Base-by-base conservation (phyloP, 306 rosid genomes). In the Sicyos baderoa region DNA sequence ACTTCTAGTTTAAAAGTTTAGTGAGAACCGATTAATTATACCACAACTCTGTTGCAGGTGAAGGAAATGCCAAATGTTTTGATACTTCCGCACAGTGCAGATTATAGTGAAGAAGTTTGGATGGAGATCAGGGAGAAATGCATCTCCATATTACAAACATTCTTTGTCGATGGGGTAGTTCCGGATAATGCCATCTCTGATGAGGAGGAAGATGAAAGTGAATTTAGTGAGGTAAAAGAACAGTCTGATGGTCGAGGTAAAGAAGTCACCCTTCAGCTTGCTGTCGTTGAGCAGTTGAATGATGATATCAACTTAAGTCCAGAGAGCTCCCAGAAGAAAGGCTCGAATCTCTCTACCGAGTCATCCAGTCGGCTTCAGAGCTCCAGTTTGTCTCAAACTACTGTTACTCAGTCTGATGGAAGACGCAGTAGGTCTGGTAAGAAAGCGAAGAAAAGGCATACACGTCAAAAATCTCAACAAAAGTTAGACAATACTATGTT, bases 91-190 rank as follows among this genome's bases (percentile, higher is more conserved):
- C 96, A 86, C 68, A 93, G 99, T 86, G 97, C 99, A 32, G 96
- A 93, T 86, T 93, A 90, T 68, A 93, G 99, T 82, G 99, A 93
- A 88, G 97, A 93, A 80, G 99, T 86, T 17, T 93, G 99, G 99
- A 84, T 88, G 90, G 99, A 93, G 83, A 93, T 93, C 79, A 90
- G 99, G 84, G 99, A 93, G 82, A 90, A 93, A 90, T 84, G 95
- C 21, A 80, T 93, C 73, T 86, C 96, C 14, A 80, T 90, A 76
- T 78, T 93, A 84, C 99, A 90, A 77, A 77, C 88, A 47, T 93
- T 83, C 85, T 93, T 93, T 80, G 76, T 82, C 72, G 90, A 93
- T 55, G 97, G 97, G 56, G 22, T 85, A 84, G 71, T 86, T 82
- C 96, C 97, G 53, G 79, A 84, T 76, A 82, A 82, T 81, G 94